phyloP scores from a whole-genome alignment of 305 asterid species.

The Fraxinus ornus region DNA sequence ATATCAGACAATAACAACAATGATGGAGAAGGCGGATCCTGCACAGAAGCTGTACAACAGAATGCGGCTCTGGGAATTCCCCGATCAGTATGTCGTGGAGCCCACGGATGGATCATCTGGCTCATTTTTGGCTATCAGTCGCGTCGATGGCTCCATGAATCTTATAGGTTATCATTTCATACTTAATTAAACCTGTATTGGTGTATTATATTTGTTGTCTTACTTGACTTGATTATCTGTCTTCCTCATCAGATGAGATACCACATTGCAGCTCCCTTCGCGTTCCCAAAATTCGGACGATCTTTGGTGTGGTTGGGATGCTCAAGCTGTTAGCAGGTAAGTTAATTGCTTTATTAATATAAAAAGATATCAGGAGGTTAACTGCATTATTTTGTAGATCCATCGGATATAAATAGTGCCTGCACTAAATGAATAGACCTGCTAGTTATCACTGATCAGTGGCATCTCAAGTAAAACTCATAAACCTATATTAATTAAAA shows the following conservation, averaged over 20 bases:
- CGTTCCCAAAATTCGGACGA: conserved; percentile 62
- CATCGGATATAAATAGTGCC: neutral
- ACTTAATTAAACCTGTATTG: neutral
- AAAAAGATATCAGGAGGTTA: neutral
- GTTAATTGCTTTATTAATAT: conserved; percentile 21
- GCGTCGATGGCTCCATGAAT: conserved; percentile 64
- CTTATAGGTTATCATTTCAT: conserved; percentile 43
- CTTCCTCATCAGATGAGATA: conserved; percentile 48
- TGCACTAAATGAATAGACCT: neutral
- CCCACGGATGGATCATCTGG: conserved; percentile 83
- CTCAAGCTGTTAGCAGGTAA: conserved; percentile 77
- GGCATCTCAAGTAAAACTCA: neutral
- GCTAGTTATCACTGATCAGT: neutral
- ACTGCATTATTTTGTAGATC: neutral
- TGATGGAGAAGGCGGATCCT: conserved; percentile 81
- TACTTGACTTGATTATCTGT: neutral
- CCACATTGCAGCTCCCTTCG: conserved; percentile 53
- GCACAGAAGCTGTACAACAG: conserved; percentile 64
- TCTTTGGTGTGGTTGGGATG: conserved; percentile 82
- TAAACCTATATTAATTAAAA: neutral
- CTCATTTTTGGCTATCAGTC: conserved; percentile 62
- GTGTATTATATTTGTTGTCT: neutral
- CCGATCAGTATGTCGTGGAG: conserved; percentile 75
- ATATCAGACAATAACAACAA: conserved; percentile 22
- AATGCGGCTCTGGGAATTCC: conserved; percentile 92